A percentile compares a stretch with the other conserved stretches of the same genome.
These are phyloP conservation scores for Kentomonas sorsogonicus DNA, from an alignment of 208 protist species.

Conservation along the genomic window DNA sequence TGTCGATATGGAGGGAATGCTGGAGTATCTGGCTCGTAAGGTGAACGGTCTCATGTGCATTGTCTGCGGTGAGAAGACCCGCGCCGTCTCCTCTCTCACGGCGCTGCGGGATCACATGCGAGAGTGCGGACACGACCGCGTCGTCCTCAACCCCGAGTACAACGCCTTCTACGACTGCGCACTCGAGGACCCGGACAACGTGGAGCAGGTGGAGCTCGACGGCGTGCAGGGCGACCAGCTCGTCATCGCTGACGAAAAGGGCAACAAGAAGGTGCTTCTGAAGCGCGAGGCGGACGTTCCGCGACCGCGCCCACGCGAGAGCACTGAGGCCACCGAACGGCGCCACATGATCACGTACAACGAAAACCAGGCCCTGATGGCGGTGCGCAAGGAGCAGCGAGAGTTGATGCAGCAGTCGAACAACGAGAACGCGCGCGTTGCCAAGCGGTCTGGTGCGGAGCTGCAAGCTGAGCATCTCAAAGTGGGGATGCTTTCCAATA, in stretches of 20 bases:
- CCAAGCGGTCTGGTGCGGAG: constrained; percentile 35
- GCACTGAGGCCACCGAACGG: constrained; percentile 42
- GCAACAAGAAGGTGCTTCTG: constrained; percentile 35
- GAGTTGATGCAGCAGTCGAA: constrained; percentile 50
- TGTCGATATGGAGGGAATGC: constrained; percentile 47
- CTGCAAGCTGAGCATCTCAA: constrained; percentile 52
- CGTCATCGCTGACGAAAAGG: constrained; percentile 19
- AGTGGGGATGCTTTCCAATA: constrained; percentile 71
- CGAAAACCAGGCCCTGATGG: constrained; percentile 48
- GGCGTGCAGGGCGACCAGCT: constrained; percentile 42
- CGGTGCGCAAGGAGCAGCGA: constrained; percentile 56
- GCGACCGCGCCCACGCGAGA: constrained; percentile 50
- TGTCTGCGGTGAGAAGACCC: constrained; percentile 82
- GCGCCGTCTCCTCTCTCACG: constrained; percentile 57
- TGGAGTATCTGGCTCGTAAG: constrained; percentile 82
- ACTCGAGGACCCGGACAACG: constrained; percentile 51
- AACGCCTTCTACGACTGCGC: constrained; percentile 71
- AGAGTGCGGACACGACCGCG: constrained; percentile 69
- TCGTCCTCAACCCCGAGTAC: constrained; percentile 80
- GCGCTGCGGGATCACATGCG: constrained; percentile 84
- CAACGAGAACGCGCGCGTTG: constrained; percentile 31
- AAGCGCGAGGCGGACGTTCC: constrained; percentile 70
- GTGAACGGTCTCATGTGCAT: constrained; percentile 84
- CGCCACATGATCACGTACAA: constrained; percentile 51
- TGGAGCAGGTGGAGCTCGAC: constrained; percentile 35